Evolutionary conservation across 768 basidiomycete species (phyloP), one percentile per base, ranked within the genome.

Genomic region (Rickenella mellea): DNA sequence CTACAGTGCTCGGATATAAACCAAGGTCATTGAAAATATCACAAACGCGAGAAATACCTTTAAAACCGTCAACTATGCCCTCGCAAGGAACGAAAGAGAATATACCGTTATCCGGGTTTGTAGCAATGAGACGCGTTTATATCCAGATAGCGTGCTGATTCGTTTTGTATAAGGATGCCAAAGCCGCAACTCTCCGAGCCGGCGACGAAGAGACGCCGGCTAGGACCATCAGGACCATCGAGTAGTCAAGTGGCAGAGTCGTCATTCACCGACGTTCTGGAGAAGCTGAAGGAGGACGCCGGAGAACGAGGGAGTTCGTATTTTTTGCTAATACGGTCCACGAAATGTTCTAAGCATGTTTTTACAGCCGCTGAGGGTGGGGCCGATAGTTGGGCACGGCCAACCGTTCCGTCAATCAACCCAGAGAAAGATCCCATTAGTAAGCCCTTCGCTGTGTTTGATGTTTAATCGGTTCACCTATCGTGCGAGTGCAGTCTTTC

Each of bases 381-480:
- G 44, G 78, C 83, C 15, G 73, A 83, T 55, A 58, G 62, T 29
- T 92, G 89, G 89, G 59, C 72, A 3, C 71, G 89, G 32, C 84
- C 89, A 2, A 47, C 55, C 7, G 60, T 84, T 9, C 66, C 67
- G 5, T 54, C 56, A 12, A 56, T 93, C 5, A 64, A 87, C 49
- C 67, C 70, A 38, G 73, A 74, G 51, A 69, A 53, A 42, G 82
- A 93, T 53, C 62, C 69, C 4, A 80, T 96, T 44, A 63, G 91
- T 89, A 28, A 44, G 80, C 52, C 8, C 9, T 25, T 9, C 40
- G 12, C 11, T 8, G 29, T 24, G 9, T 25, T 27, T 15, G 28
- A 14, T 37, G 15, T 15, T n/a, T 8, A 22, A 29, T 6, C 9
- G 14, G 32, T 15, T 37, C 33, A 8, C 22, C 35, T 19, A 50